Percentiles rank a stretch among this genome's conserved stretches.
phyloP scores from a whole-genome alignment of 2,329 filamentous ascomycete species.

The Cordyceps farinosa region DNA sequence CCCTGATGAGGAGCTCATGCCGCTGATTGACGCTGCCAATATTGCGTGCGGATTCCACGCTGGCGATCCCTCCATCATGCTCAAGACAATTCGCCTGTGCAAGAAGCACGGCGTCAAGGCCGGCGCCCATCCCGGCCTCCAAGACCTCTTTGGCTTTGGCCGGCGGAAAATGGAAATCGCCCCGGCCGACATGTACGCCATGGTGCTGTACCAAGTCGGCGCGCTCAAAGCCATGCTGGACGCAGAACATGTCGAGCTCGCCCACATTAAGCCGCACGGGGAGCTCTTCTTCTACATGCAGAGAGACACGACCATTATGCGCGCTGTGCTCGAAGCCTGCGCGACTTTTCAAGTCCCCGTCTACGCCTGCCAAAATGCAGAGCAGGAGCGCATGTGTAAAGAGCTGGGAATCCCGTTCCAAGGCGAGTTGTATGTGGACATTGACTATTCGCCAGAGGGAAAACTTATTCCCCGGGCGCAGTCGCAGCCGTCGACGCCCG shows the following conservation, averaged over 20 bases:
- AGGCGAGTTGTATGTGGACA: conserved; percentile 24
- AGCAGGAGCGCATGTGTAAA: conserved; percentile 21
- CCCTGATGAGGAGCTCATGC: conserved; percentile 58
- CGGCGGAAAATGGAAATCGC: conserved; percentile 58
- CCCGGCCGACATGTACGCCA: conserved; percentile 54
- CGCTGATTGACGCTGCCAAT: conserved; percentile 59
- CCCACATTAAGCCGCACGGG: conserved; percentile 63
- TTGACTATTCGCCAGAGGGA: conserved; percentile 24
- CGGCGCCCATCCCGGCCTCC: conserved; percentile 62
- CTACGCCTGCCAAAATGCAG: conserved; percentile 22
- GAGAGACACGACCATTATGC: conserved; percentile 25
- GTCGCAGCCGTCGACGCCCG: conserved; percentile 17
- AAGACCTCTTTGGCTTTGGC: conserved; percentile 64
- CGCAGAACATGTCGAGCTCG: conserved; percentile 50
- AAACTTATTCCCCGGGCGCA: conserved; percentile 18
- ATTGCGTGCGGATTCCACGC: conserved; percentile 59
- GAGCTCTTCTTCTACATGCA: conserved; percentile 47
- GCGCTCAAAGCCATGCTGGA: conserved; percentile 58
- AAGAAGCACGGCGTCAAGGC: conserved; percentile 54
- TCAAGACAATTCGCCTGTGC: conserved; percentile 54
- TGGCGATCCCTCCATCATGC: conserved; percentile 63
- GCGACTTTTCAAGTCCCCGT: conserved; percentile 28
- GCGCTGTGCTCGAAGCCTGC: conserved; percentile 28
- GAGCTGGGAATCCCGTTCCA: conserved; percentile 21
- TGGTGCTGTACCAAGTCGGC: conserved; percentile 60